A percentile compares a stretch with the other conserved stretches of the same genome.
These are phyloP conservation scores for Russula earlei DNA, from an alignment of 768 basidiomycete genomes.

Conservation along the genomic window DNA sequence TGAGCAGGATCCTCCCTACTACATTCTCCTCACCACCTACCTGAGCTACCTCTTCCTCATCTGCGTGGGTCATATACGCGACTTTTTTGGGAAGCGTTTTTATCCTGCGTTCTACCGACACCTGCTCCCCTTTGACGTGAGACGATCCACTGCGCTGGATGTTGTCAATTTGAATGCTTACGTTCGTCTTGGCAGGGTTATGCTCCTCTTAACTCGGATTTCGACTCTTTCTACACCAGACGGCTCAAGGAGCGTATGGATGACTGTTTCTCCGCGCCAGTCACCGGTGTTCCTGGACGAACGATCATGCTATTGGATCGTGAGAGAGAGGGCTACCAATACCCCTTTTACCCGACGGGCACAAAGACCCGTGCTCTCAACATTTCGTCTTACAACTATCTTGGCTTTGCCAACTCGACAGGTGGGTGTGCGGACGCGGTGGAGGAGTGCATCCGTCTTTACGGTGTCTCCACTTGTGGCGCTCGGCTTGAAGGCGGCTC, in stretches of 20 bases:
- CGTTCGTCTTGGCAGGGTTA: conserved; percentile 58
- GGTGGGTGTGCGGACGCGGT: conserved; percentile 95
- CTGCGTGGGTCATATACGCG: conserved; percentile 82
- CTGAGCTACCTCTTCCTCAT: conserved; percentile 91
- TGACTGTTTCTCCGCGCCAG: conserved; percentile 88
- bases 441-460: conserved; percentile 69
- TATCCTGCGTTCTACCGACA: conserved; percentile 62
- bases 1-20: conserved; percentile 85
- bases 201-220: conserved; percentile 93
- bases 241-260: conserved; percentile 91
- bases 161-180: conserved; percentile 8
- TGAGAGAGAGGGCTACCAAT: conserved; percentile 70
- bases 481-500: conserved; percentile 79
- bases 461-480: conserved; percentile 73
- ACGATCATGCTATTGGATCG: conserved; percentile 84
- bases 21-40: conserved; percentile 86
- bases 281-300: conserved; percentile 92
- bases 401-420: conserved; percentile 90
- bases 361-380: conserved; percentile 83
- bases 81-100: conserved; percentile 88
- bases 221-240: conserved; percentile 98
- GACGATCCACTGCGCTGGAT: background rate
- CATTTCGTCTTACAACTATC: conserved; percentile 97
- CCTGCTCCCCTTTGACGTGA: conserved; percentile 73
- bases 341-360: conserved; percentile 69